phyloP scores from a whole-genome alignment of 176 grass and related monocot species.

The Oryza glumipatula region DNA sequence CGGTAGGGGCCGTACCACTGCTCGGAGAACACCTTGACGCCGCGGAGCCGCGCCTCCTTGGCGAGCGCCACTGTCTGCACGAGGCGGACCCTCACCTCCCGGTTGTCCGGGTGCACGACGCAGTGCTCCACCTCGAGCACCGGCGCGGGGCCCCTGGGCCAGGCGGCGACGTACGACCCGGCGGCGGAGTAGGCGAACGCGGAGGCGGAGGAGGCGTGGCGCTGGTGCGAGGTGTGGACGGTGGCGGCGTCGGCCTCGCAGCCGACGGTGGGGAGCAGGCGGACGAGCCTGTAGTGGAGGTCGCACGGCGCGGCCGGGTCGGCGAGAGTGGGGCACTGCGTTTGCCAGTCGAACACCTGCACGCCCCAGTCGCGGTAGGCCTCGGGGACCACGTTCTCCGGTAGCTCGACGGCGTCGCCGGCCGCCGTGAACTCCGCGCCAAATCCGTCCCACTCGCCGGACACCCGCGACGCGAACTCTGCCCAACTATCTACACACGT shows the following conservation, averaged over 20 bases:
- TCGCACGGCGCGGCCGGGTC: constrained; percentile 43
- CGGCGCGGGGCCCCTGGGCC: constrained; percentile 53
- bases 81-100: constrained; percentile 57
- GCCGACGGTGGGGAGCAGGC: constrained; percentile 84
- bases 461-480: constrained; percentile 71
- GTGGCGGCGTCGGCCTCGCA: constrained; percentile 96
- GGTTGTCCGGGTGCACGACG: constrained; percentile 55
- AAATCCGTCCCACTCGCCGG: constrained; percentile 96
- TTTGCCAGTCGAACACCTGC: constrained; percentile 91
- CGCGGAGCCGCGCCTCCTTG: constrained; percentile 55
- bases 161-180: constrained; percentile 62
- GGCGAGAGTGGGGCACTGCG: constrained; percentile 91
- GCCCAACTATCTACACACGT: constrained; percentile 37
- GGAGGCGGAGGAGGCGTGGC: constrained; percentile 55
- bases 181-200: constrained; percentile 58
- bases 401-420: constrained; percentile 77
- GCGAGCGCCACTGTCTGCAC: constrained; percentile 63
- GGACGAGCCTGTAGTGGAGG: constrained; percentile 75
- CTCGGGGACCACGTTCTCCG: constrained; percentile 74
- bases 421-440: constrained; percentile 74
- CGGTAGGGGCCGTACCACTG: constrained; percentile 84
- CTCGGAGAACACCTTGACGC: constrained; percentile 81
- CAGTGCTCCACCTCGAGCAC: constrained; percentile 86
- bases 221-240: constrained; percentile 69
- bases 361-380: constrained; percentile 89